Base-by-base conservation (phyloP, 768 basidiomycete genomes). In the Leucogyrophana mollusca region DNA sequence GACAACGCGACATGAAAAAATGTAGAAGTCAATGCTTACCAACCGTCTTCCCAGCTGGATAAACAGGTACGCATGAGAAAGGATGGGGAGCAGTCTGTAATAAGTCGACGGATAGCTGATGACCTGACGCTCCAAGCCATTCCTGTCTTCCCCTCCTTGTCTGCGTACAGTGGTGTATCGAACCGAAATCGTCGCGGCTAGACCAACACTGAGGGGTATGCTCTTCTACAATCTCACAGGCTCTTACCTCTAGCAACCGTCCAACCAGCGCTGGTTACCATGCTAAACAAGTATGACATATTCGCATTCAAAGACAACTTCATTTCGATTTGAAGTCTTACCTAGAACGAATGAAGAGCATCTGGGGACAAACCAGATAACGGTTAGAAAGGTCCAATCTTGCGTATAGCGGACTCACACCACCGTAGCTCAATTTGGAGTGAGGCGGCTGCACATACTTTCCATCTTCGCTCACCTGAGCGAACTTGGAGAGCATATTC, bases 401-500 rank as follows among this genome's bases (percentile, higher is more conserved):
- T 13, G 17, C 17, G 25, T 18, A 35, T 14, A 36, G 22, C 5
- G 46, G 2, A 74, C 80, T 56, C 58, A 87, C 86, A 2, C 87
- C 86, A 42, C 83, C 83, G 50, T 87, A 89, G 52, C 83, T 85
- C 20, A 89, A 65, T 58, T 88, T 90, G 1, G 82, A 74, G 56
- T 90, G 87, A 24, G 79, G 80, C 14, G 87, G 86, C 51, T 74
- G 70, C 20, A 82, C 55, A 55, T 90, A 91, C 48, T 65, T 61
- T 3, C 85, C 85, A 0, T 79, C 80, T 23, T 79, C 68, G 0
- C 84, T 83, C 34, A 90, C 82, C 38, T 73, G 73, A 1, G 87
- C 83, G 51, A 88, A 90, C 43, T 79, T 82, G 34, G 82, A 84
- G 4, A 90, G 76, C 86, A 91, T 89, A 35, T 85, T 69, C 47